A percentile compares a stretch with the other conserved stretches of the same genome.
These are phyloP conservation scores for Kregervanrija pseudodelftensis DNA, from an alignment of 805 yeast genomes.

Conservation along the genomic window DNA sequence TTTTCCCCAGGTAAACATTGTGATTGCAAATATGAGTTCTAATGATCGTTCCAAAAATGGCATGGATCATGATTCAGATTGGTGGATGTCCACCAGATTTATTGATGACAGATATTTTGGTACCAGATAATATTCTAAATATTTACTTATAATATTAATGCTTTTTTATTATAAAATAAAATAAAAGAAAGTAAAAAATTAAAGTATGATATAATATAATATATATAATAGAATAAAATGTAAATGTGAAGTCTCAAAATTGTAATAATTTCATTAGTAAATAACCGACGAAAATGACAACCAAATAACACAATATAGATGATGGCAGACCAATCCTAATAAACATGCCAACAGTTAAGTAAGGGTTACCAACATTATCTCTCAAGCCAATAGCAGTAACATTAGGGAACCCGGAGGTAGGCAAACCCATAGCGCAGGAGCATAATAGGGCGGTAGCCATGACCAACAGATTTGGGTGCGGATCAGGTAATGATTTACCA, in stretches of 20 bases:
- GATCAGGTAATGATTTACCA: slow-evolving; percentile 66
- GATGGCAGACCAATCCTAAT: slow-evolving; percentile 89
- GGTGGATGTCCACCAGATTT: slow-evolving; percentile 61
- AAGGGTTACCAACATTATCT: slow-evolving; percentile 87
- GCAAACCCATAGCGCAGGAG: slow-evolving; percentile 95
- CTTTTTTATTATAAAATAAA: not conserved
- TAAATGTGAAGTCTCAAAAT: slow-evolving; percentile 25
- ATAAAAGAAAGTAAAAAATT: not conserved
- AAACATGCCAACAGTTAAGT: slow-evolving; percentile 78
- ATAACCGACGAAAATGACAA: slow-evolving; percentile 76
- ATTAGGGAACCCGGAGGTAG: slow-evolving; percentile 96
- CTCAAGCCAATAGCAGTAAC: slow-evolving; percentile 95
- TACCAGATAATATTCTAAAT: slow-evolving; percentile 27
- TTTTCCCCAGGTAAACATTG: slow-evolving; percentile 61
- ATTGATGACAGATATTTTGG: slow-evolving; percentile 79
- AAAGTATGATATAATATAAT: not conserved
- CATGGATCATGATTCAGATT: slow-evolving; percentile 34
- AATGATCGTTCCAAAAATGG: slow-evolving; percentile 16
- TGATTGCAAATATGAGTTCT: slow-evolving; percentile 49
- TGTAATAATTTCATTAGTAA: slow-evolving; percentile 55
- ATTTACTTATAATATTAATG: not conserved
- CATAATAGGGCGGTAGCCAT: slow-evolving; percentile 62
- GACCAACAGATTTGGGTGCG: slow-evolving; percentile 81
- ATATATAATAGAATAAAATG: not conserved
- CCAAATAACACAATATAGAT: slow-evolving; percentile 64